phyloP scores from a whole-genome alignment of 441 rosid species.

The Aquilaria agallochum region DNA sequence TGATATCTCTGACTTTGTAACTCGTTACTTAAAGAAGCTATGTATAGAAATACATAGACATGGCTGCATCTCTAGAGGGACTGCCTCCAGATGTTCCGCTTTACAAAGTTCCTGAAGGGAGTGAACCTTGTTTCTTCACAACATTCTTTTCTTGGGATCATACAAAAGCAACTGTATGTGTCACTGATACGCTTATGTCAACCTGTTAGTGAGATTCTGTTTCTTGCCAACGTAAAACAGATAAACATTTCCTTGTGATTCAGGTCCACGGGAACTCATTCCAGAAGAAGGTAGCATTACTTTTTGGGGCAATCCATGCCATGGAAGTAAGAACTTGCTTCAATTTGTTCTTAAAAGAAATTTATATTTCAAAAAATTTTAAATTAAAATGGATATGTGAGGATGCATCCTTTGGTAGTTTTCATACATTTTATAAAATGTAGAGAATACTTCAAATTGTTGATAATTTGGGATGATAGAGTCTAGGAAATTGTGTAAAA shows the following conservation, averaged over 20 bases:
- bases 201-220: slow-evolving; percentile 13
- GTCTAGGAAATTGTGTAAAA: too few species aligned
- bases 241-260: neutral
- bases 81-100: slow-evolving; percentile 80
- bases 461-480: too few species aligned
- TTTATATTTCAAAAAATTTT: too few species aligned
- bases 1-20: slow-evolving; percentile 9
- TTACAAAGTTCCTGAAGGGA: slow-evolving; percentile 91
- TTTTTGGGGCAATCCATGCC: slow-evolving; percentile 71
- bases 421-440: too few species aligned
- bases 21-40: slow-evolving; percentile 22
- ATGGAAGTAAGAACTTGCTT: slow-evolving; percentile 60
- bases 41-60: slow-evolving; percentile 77
- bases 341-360: neutral
- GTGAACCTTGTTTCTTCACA: slow-evolving; percentile 94
- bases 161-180: slow-evolving; percentile 68
- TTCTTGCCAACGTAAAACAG: neutral
- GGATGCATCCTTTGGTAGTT: too few species aligned
- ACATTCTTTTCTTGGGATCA: slow-evolving; percentile 90
- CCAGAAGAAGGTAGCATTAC: slow-evolving; percentile 86
- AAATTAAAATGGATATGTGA: too few species aligned
- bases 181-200: slow-evolving; percentile 13
- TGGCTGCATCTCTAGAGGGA: slow-evolving; percentile 79
- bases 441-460: too few species aligned
- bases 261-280: slow-evolving; percentile 98